Evolutionary conservation across 2,329 filamentous ascomycete genomes (phyloP), one percentile per base, ranked within the genome.

Genomic region (Nemania sp.): DNA sequence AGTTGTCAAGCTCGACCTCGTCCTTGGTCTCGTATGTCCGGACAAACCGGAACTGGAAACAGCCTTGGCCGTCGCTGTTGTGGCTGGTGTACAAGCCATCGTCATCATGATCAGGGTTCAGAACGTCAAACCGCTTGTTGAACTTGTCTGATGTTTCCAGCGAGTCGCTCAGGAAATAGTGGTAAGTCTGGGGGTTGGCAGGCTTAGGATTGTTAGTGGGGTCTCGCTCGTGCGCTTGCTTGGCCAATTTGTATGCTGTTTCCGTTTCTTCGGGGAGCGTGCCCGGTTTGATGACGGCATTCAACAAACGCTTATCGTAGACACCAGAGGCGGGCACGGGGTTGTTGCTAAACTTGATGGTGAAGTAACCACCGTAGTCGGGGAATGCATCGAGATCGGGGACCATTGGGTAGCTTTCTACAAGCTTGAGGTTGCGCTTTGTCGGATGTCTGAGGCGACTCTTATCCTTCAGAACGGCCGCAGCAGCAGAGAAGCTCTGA

Each of bases 341-440:
- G 71, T 87, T 88, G 65, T 83, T 86, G 53, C 82, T 81, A 74
- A 90, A 89, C 74, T 90, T 90, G 76, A 90, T 80, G 13, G 87
- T 86, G 64, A 89, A 84, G 70, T 90, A 90, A 62, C 87, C 86
- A 56, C 87, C 87, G 2, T 84, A 85, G 73, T 90, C 87, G 49
- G 87, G 86, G 77, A 89, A 88, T n/a, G 86, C 83, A 61, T 88
- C 84, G 43, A 87, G 79, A 68, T 90, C 87, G 5, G 87, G 87
- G 17, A 90, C 74, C 40, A 90, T 74, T 29, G 87, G 86, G 62
- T 81, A 83, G 17, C 83, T 82, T 45, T 87, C 83, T 15, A 87
- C 79, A 3, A 88, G 76, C 68, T 82, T 83, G 61, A 88, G 73
- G 65, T 84, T 76, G 67, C 78, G 81, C 75, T 86, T 87, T 49